Conservation (phyloP, 2,329 filamentous ascomycete species). For the Ambrosiella cleistominuta region DNA sequence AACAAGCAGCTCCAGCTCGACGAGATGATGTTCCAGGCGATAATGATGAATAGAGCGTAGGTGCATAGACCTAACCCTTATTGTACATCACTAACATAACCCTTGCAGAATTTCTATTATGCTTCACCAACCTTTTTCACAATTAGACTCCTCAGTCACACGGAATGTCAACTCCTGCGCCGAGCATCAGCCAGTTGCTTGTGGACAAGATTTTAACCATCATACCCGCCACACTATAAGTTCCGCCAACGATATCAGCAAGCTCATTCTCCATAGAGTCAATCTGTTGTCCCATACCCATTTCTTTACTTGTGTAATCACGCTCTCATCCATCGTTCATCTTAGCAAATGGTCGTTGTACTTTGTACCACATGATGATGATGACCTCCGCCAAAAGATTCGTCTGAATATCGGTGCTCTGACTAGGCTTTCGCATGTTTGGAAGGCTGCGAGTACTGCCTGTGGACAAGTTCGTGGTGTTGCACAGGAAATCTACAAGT, state of each 20-base stretch:
- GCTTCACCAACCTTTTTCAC: conserved; percentile 63
- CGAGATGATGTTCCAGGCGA: conserved; percentile 81
- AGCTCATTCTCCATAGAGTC: conserved; percentile 56
- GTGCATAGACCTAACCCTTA: conserved; percentile 14
- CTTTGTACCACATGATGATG: conserved; percentile 42
- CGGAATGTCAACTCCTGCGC: conserved; percentile 48
- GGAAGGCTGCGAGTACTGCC: conserved; percentile 54
- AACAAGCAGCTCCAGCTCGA: conserved; percentile 56
- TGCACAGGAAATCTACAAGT: conserved; percentile 54
- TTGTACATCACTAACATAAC: not conserved
- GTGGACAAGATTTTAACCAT: conserved; percentile 36
- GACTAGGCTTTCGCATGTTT: conserved; percentile 49
- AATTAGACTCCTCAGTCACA: conserved; percentile 46
- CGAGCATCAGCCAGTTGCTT: conserved; percentile 34
- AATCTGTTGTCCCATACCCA: conserved; percentile 59
- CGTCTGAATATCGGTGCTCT: conserved; percentile 63
- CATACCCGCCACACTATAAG: conserved; percentile 70
- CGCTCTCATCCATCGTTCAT: conserved; percentile 64
- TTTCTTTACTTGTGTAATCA: conserved; percentile 68
- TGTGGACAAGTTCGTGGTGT: conserved; percentile 59
- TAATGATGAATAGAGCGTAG: conserved; percentile 53
- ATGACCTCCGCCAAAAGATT: conserved; percentile 55
- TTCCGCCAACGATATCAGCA: conserved; percentile 60
- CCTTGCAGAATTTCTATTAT: conserved; percentile 44
- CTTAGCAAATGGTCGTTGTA: conserved; percentile 59